Conservation (phyloP, 495 filamentous ascomycete species). For the Penicillium egyptiacum region DNA sequence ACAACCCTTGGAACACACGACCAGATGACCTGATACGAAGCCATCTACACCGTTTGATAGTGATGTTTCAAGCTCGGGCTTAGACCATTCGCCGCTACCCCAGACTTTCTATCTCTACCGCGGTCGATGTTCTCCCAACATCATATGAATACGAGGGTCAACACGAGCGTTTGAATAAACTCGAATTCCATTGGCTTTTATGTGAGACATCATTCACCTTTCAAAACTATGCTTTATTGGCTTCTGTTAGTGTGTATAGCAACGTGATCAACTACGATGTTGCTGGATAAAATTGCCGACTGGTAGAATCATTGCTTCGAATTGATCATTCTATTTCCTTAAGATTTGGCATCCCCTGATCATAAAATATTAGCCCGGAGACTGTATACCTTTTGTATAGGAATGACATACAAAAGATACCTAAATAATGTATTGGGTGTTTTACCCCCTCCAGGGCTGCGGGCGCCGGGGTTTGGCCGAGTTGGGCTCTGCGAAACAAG, state of each 20-base stretch:
- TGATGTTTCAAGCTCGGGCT: conserved; percentile 2
- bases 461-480: no score
- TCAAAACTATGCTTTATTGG: background rate
- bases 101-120: background rate
- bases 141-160: conserved; percentile 8
- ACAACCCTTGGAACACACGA: background rate
- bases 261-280: background rate
- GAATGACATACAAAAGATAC: no score
- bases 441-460: no score
- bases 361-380: no score
- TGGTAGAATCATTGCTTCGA: background rate
- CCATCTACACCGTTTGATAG: conserved; percentile 1
- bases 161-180: conserved; percentile 1
- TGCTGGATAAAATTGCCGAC: background rate
- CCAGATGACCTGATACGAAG: conserved; percentile 29
- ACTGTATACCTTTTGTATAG: no score
- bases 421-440: no score
- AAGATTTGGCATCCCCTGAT: no score
- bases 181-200: conserved; percentile 2
- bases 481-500: no score
- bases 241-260: background rate
- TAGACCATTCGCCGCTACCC: conserved; percentile 6
- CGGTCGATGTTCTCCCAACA: background rate
- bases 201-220: conserved; percentile 2
- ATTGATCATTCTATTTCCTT: background rate